Conservation (phyloP, 768 basidiomycete genomes). For the Holtermanniella nyarrowii region DNA sequence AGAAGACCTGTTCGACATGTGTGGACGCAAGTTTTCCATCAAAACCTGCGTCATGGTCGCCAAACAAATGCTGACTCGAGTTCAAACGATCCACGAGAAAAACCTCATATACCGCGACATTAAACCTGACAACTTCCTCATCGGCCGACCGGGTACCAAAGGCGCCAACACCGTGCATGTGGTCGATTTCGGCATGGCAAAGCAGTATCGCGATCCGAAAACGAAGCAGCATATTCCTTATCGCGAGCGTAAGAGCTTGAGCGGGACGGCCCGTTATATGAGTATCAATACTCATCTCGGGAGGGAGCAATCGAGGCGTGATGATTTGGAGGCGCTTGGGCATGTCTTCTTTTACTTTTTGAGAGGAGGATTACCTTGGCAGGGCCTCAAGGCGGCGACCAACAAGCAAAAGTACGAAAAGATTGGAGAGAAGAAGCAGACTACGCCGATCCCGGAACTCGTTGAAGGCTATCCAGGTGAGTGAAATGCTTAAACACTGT, state of each 20-base stretch:
- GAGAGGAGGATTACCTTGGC: constrained; percentile 94
- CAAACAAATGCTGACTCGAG: constrained; percentile 92
- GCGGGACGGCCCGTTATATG: constrained; percentile 98
- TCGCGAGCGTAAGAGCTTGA: constrained; percentile 91
- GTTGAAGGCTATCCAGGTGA: constrained; percentile 75
- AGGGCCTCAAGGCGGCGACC: constrained; percentile 96
- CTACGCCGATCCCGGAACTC: constrained; percentile 91
- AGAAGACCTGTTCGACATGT: constrained; percentile 99
- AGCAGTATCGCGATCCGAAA: constrained; percentile 98
- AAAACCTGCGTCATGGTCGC: constrained; percentile 99
- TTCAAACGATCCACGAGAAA: constrained; percentile 98
- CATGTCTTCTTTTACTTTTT: constrained; percentile 99
- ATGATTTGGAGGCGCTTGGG: constrained; percentile 96
- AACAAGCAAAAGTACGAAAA: constrained; percentile 99
- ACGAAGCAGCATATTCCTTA: constrained; percentile 99
- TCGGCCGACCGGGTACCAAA: constrained; percentile 88
- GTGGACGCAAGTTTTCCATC: constrained; percentile 89
- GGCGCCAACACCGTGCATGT: constrained; percentile 60
- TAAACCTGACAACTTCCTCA: constrained; percentile 98
- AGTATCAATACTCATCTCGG: constrained; percentile 98
- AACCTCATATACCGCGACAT: constrained; percentile 99
- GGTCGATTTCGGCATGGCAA: constrained; percentile 99
- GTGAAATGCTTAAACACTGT: constrained; percentile 4
- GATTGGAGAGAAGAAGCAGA: constrained; percentile 99
- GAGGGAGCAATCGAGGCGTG: constrained; percentile 72